Base-by-base conservation (phyloP, 2,329 filamentous ascomycete genomes). In the Exophiala sp. region DNA sequence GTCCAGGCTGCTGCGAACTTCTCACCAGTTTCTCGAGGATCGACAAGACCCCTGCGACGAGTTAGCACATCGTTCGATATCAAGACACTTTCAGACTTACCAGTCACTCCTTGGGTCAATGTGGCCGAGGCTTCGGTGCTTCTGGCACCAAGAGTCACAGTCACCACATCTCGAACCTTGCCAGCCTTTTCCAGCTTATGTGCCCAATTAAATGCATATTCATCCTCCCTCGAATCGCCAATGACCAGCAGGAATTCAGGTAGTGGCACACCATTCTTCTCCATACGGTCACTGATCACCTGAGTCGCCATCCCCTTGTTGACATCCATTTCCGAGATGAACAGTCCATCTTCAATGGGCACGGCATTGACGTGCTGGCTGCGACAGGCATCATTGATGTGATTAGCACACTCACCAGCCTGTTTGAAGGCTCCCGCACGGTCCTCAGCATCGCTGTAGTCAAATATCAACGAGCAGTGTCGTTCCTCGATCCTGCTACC, bases 301-400 rank as follows among this genome's bases (percentile, higher is more conserved):
- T 82, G 77, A 0, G 88, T 85, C 0, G 91, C 91, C 0, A 86
- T 90, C 34, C 82, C 82, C 72, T 97, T 97, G 64, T 87, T 93
- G 75, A 85, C 94, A 64, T 89, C 83, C 35, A 85, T 78, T 3
- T 88, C 85, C 65, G 95, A 90, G 13, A 96, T 88, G 9, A 90
- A 76, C 43, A 97, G 82, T 35, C 83, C 85, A 24, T 87, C 82
- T 49, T 93, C 86, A 11, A 88, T 74, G 1, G 86, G 84, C 14
- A 95, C 80, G 3, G 91, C 91, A 63, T 89, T 88, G 3, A 97
- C 85, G 24, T 82, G 79, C 68, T 94, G 87, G 48, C 78, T 80
- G 64, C 88, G 84, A 65, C 89, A 95, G 0, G 88, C 86, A 64
- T 95, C 90, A 64, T 97, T 97, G 74, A 97, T 93, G 62, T 96